Conservation (phyloP, 2,329 filamentous ascomycete species). For the Trichoderma guizhouense region DNA sequence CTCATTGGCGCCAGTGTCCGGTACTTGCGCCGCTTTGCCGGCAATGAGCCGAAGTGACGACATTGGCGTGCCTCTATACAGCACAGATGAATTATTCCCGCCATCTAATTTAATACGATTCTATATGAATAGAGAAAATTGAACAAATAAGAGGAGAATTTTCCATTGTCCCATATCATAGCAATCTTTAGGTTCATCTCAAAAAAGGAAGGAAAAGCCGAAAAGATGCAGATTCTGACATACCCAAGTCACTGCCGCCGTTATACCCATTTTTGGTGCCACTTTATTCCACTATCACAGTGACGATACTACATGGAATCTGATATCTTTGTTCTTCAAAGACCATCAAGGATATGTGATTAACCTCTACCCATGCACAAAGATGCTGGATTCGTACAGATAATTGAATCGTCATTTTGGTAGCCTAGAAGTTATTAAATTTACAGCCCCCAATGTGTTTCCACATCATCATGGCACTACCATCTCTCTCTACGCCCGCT, state of each 20-base stretch:
- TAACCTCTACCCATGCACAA: neutral
- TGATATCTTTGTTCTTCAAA: neutral
- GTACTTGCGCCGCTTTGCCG: slow-evolving; percentile 25
- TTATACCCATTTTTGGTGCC: neutral
- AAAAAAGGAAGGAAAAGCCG: neutral
- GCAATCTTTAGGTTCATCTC: neutral
- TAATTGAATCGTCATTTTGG: neutral
- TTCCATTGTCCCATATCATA: neutral
- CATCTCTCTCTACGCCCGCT: neutral
- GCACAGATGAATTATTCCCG: neutral
- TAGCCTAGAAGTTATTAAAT: neutral
- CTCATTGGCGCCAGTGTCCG: slow-evolving; percentile 11
- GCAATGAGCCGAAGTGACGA: slow-evolving; percentile 28
- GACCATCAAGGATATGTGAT: neutral
- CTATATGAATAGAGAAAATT: neutral
- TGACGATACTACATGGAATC: neutral
- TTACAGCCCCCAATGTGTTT: neutral
- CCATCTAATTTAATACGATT: neutral
- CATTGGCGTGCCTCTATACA: neutral
- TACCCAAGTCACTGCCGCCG: neutral
- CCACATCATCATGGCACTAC: neutral
- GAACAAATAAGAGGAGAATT: neutral
- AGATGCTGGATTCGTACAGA: neutral
- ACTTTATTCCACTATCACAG: neutral
- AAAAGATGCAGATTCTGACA: neutral